Percentiles rank a stretch among this genome's conserved stretches.
phyloP scores from a whole-genome alignment of 805 yeast species.

The Myxozyma neotropica region DNA sequence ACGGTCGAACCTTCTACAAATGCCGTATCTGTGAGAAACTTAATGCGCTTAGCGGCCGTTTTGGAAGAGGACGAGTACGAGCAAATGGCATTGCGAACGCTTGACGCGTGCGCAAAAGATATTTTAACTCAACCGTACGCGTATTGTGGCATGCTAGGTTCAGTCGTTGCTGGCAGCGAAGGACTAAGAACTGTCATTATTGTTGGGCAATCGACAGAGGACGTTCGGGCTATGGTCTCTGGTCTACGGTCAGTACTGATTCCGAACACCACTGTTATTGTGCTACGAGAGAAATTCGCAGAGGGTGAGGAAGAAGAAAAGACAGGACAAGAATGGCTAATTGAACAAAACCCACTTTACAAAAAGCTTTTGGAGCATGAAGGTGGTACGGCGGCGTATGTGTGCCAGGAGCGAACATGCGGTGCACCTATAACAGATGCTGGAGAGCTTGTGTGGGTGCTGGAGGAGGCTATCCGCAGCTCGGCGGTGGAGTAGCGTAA shows the following conservation, averaged over 20 bases:
- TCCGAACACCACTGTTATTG: conserved; percentile 19
- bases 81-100: conserved; percentile 20
- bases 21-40: conserved; percentile 42
- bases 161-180: conserved; percentile 18
- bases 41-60: conserved; percentile 38
- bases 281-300: conserved; percentile 2
- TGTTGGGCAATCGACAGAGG: conserved; percentile 6
- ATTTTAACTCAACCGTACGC: conserved; percentile 24
- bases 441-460: conserved; percentile 8
- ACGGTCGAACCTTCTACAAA: conserved; percentile 46
- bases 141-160: conserved; percentile 20
- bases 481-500: not conserved
- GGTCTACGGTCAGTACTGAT: conserved; percentile 8
- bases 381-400: conserved; percentile 6
- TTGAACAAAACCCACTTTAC: conserved; percentile 16
- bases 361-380: conserved; percentile 1
- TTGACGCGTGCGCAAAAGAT: conserved; percentile 21
- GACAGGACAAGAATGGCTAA: conserved; percentile 17
- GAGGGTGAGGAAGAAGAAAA: conserved; percentile 7
- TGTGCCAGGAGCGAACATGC: conserved; percentile 24
- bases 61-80: conserved; percentile 25
- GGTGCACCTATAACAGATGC: conserved; percentile 23
- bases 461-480: not conserved
- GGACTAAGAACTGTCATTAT: conserved; percentile 28
- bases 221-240: not conserved